Conservation (phyloP, 176 grass and related monocot genomes). For the Oryza longistaminata region DNA sequence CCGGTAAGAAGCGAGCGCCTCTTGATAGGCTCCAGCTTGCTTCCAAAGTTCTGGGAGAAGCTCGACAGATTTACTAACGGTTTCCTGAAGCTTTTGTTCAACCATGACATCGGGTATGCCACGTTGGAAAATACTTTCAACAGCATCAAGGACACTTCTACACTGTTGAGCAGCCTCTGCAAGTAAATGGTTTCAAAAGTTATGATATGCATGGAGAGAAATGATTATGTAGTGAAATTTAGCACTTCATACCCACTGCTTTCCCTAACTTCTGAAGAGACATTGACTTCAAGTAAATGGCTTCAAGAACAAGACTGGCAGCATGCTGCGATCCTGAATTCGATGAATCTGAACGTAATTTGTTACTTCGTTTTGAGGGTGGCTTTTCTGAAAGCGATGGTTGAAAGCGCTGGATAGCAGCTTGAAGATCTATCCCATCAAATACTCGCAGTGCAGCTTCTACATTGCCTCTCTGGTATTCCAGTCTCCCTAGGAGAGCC, state of each 20-base stretch:
- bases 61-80: constrained; percentile 85
- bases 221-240: constrained; percentile 4
- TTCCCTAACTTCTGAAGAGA: constrained; percentile 87
- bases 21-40: constrained; percentile 75
- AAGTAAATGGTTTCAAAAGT: constrained; percentile 24
- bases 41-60: constrained; percentile 97
- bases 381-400: constrained; percentile 65
- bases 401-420: constrained; percentile 87
- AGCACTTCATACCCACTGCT: constrained; percentile 62
- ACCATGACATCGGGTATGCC: constrained; percentile 88
- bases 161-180: constrained; percentile 96
- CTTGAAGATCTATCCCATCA: constrained; percentile 90
- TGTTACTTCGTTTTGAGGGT: constrained; percentile 53
- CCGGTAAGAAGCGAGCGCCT: constrained; percentile 79
- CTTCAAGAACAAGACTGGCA: constrained; percentile 93
- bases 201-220: constrained; percentile 17
- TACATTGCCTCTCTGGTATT: constrained; percentile 96
- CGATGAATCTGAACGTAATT: constrained; percentile 56
- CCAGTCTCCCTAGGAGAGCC: constrained; percentile 82
- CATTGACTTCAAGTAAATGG: constrained; percentile 98
- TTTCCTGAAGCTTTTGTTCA: constrained; percentile 91
- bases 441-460: constrained; percentile 91
- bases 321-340: constrained; percentile 83
- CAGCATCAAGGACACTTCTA: constrained; percentile 80
- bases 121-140: constrained; percentile 89